Evolutionary conservation across 1,284 basidiomycete species (phyloP), one percentile per base, ranked within the genome.

Genomic region (Trametes versicolor): DNA sequence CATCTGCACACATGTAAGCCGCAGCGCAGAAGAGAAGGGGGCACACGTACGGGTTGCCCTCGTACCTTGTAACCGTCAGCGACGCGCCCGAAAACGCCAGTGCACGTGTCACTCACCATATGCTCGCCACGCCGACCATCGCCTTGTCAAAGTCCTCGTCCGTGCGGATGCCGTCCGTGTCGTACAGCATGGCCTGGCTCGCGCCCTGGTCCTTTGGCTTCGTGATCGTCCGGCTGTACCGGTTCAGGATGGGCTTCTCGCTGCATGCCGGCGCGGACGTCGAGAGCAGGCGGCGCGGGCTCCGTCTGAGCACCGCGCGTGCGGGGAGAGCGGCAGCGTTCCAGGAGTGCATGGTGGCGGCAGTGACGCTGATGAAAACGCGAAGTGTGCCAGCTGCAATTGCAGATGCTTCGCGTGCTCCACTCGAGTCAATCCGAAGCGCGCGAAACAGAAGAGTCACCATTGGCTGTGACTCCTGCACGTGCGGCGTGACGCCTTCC

Each of bases 151-250:
- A 91, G 79, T 98, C 96, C 13, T 83, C 85, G 69, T 96, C 91
- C 29, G 74, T 80, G 34, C 87, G 81, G 65, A 98, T 86, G 29
- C 95, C 96, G 32, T 98, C 96, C 1, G 96, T 98, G 23, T 96
- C 96, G 78, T 96, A 98, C 54, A 98, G 81, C 96, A 98, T 98
- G 32, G 96, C 96, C 87, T 97, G 96, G 75, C 93, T 95, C 48
- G 96, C 96, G 52, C 94, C 96, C 77, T 98, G 96, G 73, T 90
- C 90, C 78, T 98, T 98, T 34, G 94, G 91, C 76, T 92, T 88
- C 13, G 96, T 98, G 73, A 98, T 85, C 23, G 83, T 85, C 71
- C 90, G 84, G 75, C 93, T 95, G 82, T 95, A 91, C 62, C 93
- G 85, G 79, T 98, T 98, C 83, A 97, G 82, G 70, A 91, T 70